Evolutionary conservation across 441 rosid species (phyloP).

Genomic region (Geranium incanum): DNA sequence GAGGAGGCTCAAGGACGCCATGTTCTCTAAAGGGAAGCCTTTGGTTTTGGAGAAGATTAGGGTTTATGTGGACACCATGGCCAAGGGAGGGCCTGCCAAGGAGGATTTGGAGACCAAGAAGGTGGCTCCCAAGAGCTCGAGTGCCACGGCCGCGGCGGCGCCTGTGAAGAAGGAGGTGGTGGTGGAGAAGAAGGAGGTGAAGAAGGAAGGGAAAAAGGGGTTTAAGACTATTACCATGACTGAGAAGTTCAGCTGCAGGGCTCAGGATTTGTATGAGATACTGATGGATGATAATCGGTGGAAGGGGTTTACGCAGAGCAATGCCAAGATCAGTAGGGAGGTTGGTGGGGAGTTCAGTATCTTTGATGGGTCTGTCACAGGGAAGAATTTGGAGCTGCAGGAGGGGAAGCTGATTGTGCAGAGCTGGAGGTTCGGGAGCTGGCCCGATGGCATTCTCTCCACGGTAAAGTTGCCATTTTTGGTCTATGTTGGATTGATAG

Average conservation of each 20-base stretch:
- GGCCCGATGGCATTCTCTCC: constrained; percentile 85
- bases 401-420: constrained; percentile 84
- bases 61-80: constrained; percentile 64
- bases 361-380: constrained; percentile 85
- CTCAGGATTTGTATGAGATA: constrained; percentile 71
- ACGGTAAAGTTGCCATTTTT: constrained; percentile 37
- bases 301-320: constrained; percentile 88
- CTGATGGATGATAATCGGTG: constrained; percentile 89
- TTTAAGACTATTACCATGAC: constrained; percentile 65
- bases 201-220: constrained; percentile 39
- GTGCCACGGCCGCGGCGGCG: constrained; percentile 21
- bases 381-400: constrained; percentile 52
- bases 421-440: constrained; percentile 88
- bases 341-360: constrained; percentile 72
- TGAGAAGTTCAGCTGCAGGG: constrained; percentile 76
- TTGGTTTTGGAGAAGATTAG: constrained; percentile 54
- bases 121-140: constrained; percentile 37
- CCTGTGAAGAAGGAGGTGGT: constrained; percentile 20
- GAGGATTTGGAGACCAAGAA: constrained; percentile 70
- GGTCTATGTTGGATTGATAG: not conserved
- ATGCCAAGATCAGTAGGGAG: constrained; percentile 72
- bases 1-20: constrained; percentile 69
- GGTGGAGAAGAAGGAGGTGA: constrained; percentile 33
- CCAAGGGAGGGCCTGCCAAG: constrained; percentile 68
- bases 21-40: constrained; percentile 53